phyloP scores from a whole-genome alignment of 345 rosid species.

The Eucalyptus leucophloia region DNA sequence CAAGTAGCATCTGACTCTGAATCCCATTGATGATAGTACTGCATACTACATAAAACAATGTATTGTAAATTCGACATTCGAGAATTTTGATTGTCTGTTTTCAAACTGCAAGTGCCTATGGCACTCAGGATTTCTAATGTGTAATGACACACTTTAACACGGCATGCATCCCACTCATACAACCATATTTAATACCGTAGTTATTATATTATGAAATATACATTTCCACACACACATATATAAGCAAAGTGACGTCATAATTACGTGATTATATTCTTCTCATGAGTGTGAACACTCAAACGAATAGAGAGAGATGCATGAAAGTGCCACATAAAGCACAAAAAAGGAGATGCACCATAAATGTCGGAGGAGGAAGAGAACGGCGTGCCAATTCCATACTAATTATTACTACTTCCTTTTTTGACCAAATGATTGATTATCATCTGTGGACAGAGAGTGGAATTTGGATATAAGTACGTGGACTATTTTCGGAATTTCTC shows the following conservation, averaged over 20 bases:
- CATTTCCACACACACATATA: neutral
- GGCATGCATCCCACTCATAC: neutral
- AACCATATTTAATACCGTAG: neutral
- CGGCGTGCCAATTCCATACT: neutral
- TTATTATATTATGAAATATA: neutral
- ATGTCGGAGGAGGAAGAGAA: neutral
- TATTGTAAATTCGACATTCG: neutral
- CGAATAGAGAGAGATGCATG: neutral
- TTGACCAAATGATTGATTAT: neutral
- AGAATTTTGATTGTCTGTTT: rapidly evolving
- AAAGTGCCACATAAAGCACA: neutral
- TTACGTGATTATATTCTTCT: neutral
- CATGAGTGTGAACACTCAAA: neutral
- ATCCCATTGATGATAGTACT: neutral
- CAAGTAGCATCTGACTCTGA: neutral
- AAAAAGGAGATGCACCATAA: neutral
- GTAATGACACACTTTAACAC: neutral
- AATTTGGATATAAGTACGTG: neutral
- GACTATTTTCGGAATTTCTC: neutral
- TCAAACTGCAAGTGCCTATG: neutral
- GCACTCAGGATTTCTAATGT: neutral
- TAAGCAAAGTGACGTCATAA: neutral
- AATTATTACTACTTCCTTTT: neutral
- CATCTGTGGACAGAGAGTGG: neutral
- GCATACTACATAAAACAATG: neutral